Evolutionary conservation across 768 basidiomycete species (phyloP), one percentile per base, ranked within the genome.

Genomic region (Tulasnella sp.): DNA sequence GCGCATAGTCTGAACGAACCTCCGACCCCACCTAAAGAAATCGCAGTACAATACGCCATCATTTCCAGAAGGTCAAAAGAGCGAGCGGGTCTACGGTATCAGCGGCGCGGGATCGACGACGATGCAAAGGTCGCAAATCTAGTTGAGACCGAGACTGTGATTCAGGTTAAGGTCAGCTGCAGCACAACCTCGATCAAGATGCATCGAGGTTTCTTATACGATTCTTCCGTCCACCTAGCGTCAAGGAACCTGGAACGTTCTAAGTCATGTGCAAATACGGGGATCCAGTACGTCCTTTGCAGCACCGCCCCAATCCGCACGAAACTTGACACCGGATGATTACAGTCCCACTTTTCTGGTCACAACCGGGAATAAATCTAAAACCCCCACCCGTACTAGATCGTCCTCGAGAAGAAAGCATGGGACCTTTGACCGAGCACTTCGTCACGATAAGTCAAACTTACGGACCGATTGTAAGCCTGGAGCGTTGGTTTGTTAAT

Each of bases 121-220:
- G 89, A 92, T 73, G 93, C 94, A 5, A 86, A 92, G 78, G 95
- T 95, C 3, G 95, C 94, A 0, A 98, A 98, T 80, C 95, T 98
- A 77, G 94, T 98, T 1, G 94, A 98, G 80, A 94, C 94, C 0
- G 95, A 98, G 81, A 90, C 92, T 2, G 88, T 96, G 68, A 87
- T 92, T 83, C 84, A 88, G 52, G 86, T 95, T 12, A 86, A 90
- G 83, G 94, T 93, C 73, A 42, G n/a, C n/a, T n/a, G n/a, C n/a
- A n/a, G 84, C 79, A 17, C 14, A 22, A 6, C 5, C 17, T 32
- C 19, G n/a, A 74, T 26, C 34, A 22, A 75, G 77, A 29, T 64
- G 0, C 14, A 72, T 41, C 67, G 41, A n/a, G 39, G 8, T 4
- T 32, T 7, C 40, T 40, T 40, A 9, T 7, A 66, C 17, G 5